These are phyloP conservation scores for Coniferiporia weirii DNA, from an alignment of 1,284 basidiomycete species.

Conservation along the genomic window DNA sequence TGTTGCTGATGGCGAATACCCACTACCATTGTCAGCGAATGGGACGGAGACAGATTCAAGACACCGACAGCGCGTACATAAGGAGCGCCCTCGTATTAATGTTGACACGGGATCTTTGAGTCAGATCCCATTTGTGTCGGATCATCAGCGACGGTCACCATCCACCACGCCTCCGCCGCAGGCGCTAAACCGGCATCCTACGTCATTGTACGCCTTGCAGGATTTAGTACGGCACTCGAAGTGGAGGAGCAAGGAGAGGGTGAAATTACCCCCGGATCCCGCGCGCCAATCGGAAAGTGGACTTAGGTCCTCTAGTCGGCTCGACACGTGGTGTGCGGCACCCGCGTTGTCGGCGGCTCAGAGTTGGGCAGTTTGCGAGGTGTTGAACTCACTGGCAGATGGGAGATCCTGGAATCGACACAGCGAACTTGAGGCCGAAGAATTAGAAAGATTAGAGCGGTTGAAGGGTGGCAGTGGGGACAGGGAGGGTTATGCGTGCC, in stretches of 20 bases:
- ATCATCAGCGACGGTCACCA: neutral
- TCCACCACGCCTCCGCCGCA: neutral
- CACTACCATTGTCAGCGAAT: constrained; percentile 8
- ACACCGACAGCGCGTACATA: neutral
- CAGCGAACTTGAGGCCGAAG: neutral
- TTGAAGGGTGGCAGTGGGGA: neutral
- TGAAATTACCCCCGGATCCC: too few relatives aligned
- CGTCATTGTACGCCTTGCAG: constrained; percentile 2
- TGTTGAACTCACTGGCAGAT: constrained; percentile 49
- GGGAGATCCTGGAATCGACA: constrained; percentile 10
- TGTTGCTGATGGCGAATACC: constrained; percentile 48
- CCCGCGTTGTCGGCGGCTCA: constrained; percentile 42
- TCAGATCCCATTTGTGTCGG: too few relatives aligned
- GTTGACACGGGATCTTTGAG: too few relatives aligned
- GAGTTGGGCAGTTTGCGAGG: constrained; percentile 56
- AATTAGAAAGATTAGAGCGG: neutral
- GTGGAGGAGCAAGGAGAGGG: neutral
- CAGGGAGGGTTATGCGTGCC: neutral
- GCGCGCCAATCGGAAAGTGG: constrained; percentile 24
- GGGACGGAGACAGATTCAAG: neutral
- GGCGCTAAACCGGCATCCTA: constrained; percentile 3
- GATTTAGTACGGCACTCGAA: neutral
- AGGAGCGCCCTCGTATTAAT: neutral
- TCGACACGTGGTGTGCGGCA: constrained; percentile 61
- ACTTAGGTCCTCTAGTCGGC: constrained; percentile 70